Base-by-base conservation (phyloP, 176 grass and related monocot genomes). In the Leersia perrieri region DNA sequence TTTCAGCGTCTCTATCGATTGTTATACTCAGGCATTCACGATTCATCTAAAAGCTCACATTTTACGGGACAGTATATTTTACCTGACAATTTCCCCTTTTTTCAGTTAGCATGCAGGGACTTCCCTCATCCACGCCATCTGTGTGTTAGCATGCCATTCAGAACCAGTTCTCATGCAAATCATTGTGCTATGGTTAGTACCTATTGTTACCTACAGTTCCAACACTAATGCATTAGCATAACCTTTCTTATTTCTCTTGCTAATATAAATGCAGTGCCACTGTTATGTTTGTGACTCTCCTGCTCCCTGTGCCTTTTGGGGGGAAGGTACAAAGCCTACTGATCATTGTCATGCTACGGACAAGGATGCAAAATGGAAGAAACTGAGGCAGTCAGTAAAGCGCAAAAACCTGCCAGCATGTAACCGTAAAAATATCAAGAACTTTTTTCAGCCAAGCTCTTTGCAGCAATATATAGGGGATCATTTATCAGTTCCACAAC, bases 41-140 rank as follows among this genome's bases (percentile, higher is more conserved):
- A 26, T 70, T 36, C 25, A 75, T 80, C 26, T 81, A 36, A 74
- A 58, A 80, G 49, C 23, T 79, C 16, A 23, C 42, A 61, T 26
- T 69, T 69, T 38, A 32, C 33, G 69, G n/a, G 9, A 31, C 0
- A 33, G 38, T 49, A 27, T 28, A 42, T 60, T 25, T 76, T 22
- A 34, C 25, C 63, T 85, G 20, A 81, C 64, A 65, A n/a, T 79
- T 68, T 11, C 49, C 35, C 88, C 44, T 32, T 58, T 84, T 87
- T 85, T 45, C 83, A 98, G 95, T 23, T 98, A 69, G 95, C 95
- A 73, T 98, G 95, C 86, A 90, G 95, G 65, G 92, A 98, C 79
- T 98, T 91, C 78, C 88, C 95, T 12, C 95, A 98, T 88, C 82
- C 95, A 75, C 92, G 95, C 13, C 86, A 98, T 95, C 65, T 87